Base-by-base conservation (phyloP, 2,329 filamentous ascomycete species). In the Ceratocystis papillata region DNA sequence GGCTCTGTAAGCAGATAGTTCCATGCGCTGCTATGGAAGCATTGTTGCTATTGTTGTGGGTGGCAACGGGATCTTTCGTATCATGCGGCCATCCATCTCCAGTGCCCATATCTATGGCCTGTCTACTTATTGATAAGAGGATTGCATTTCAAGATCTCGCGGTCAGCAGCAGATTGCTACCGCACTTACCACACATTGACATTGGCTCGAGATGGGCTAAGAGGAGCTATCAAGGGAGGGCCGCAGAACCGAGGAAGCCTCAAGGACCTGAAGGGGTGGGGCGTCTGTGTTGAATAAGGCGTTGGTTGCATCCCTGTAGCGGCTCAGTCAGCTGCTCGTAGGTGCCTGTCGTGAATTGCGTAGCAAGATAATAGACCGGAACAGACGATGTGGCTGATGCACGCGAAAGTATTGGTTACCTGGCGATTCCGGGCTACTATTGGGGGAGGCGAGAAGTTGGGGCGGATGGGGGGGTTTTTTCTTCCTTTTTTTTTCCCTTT, bases 341-440 rank as follows among this genome's bases (percentile, higher is more conserved):
- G 33, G 10, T 30, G 17, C 53, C 53, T 17, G 25, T 57, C 3
- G 53, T 2, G 17, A 48, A 41, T 30, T 22, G 63, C 63, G n/a
- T 65, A 22, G 63, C 53, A 65, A 65, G 63, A 65, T 60, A 65
- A 65, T 65, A 59, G 63, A 46, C 63, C 63, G 63, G 63, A 65
- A 65, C 50, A 37, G 63, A 59, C 25, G 53, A 46, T 33, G 44
- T 20, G 53, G 41, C 63, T 50, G 63, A 64, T 37, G 30, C 30
- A 25, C 37, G 60, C 25, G 30, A 33, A 44, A 17, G 48, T 53
- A 53, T 25, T 12, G 20, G 20, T 12, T 25, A 53, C 12, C 12
- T 53, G 20, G 48, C 20, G 7, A 25, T 5, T 20, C 48, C 48
- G 48, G 48, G 48, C 48, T 53, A 12, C 48, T 53, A 10, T 25